Percentiles rank a stretch among this genome's conserved stretches.
Conservation (phyloP, 306 rosid genomes). For the Pachyrhizus erosus region DNA sequence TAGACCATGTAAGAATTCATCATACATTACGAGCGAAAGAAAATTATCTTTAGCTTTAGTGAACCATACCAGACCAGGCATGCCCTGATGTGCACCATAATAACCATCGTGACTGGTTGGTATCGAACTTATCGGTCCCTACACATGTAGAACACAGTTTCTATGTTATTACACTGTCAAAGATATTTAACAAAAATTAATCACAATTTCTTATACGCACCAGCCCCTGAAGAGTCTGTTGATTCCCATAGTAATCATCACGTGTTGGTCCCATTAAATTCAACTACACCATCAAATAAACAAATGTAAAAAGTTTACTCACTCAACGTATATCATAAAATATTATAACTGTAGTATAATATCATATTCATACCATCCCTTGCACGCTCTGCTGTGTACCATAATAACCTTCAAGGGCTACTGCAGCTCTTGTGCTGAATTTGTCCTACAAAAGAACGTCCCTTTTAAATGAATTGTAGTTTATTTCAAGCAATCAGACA, state of each 20-base stretch:
- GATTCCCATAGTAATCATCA: slow-evolving; percentile 88
- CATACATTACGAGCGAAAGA: slow-evolving; percentile 31
- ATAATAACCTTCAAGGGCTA: slow-evolving; percentile 84
- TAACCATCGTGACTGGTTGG: slow-evolving; percentile 90
- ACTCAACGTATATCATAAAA: slow-evolving; percentile 27
- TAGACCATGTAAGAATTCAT: slow-evolving; percentile 38
- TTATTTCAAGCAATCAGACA: slow-evolving; percentile 42
- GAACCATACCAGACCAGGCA: slow-evolving; percentile 87
- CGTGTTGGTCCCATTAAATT: slow-evolving; percentile 98
- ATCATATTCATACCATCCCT: slow-evolving; percentile 80
- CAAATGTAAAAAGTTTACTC: not conserved
- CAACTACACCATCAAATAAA: slow-evolving; percentile 62
- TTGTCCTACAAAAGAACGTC: slow-evolving; percentile 72
- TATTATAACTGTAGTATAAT: slow-evolving; percentile 28
- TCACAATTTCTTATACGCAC: slow-evolving; percentile 56
- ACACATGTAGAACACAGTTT: slow-evolving; percentile 40
- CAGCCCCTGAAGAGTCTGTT: slow-evolving; percentile 89
- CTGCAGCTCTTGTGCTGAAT: slow-evolving; percentile 80
- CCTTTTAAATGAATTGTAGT: slow-evolving; percentile 12
- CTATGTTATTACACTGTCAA: slow-evolving; percentile 29
- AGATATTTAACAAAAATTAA: slow-evolving; percentile 1
- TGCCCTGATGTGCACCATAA: slow-evolving; percentile 82
- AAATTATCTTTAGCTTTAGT: slow-evolving; percentile 36
- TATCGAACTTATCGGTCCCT: slow-evolving; percentile 93
- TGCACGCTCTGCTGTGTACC: slow-evolving; percentile 80